A percentile compares a stretch with the other conserved stretches of the same genome.
Conservation (phyloP, 176 grass and related monocot genomes). For the Thalia dealbata region DNA sequence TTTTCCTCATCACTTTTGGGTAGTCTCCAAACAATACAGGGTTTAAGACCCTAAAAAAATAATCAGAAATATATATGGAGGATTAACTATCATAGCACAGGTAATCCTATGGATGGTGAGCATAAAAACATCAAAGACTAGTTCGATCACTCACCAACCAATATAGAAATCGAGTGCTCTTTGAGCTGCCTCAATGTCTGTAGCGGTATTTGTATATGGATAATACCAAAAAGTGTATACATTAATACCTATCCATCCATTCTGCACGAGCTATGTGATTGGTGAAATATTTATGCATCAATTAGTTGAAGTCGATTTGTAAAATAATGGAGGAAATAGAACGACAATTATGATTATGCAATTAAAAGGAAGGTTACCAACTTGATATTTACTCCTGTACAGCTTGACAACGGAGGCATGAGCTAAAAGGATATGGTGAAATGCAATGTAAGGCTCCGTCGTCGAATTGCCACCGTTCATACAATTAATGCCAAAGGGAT, state of each 20-base stretch:
- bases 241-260: slow-evolving; percentile 48
- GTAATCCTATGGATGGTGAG: slow-evolving; percentile 6
- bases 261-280: slow-evolving; percentile 25
- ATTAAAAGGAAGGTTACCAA: slow-evolving; percentile 14
- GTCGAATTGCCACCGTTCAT: slow-evolving; percentile 36
- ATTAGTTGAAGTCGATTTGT: too few species aligned
- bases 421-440: slow-evolving; percentile 34
- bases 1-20: slow-evolving; percentile 40
- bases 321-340: too few species aligned
- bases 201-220: slow-evolving; percentile 31
- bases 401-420: slow-evolving; percentile 44
- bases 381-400: slow-evolving; percentile 44
- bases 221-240: slow-evolving; percentile 37
- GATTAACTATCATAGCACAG: too few species aligned
- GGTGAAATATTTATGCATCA: background rate
- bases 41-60: slow-evolving; percentile 36
- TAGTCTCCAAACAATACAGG: slow-evolving; percentile 43
- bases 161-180: slow-evolving; percentile 2
- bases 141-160: background rate
- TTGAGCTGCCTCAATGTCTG: slow-evolving; percentile 32
- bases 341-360: too few species aligned
- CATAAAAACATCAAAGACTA: background rate
- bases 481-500: slow-evolving; percentile 48
- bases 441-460: slow-evolving; percentile 45
- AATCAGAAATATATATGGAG: background rate